Conservation (phyloP, 108 stramenopile genomes). For the Chaetoceros muelleri region DNA sequence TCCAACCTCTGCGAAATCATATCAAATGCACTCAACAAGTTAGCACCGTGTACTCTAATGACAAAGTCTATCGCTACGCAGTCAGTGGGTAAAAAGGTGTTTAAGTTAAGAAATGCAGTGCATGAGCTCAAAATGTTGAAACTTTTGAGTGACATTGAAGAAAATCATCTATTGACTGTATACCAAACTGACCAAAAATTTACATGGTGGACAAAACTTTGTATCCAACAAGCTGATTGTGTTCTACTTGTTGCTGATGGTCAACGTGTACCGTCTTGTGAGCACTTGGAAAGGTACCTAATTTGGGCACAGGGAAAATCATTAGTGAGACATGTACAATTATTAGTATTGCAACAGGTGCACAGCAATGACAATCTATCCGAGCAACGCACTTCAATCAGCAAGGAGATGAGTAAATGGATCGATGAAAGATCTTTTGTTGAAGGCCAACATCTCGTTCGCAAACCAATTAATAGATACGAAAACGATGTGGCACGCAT, state of each 20-base stretch:
- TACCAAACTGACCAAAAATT: constrained; percentile 34
- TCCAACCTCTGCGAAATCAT: constrained; percentile 24
- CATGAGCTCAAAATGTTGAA: constrained; percentile 30
- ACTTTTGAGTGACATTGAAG: constrained; percentile 35
- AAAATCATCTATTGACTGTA: constrained; percentile 35
- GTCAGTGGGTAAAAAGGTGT: constrained; percentile 19
- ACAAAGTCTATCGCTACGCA: constrained; percentile 20
- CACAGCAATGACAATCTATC: neutral
- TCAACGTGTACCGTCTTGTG: constrained; percentile 14
- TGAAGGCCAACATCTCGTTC: constrained; percentile 31
- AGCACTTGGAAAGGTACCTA: constrained; percentile 23
- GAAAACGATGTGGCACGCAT: constrained; percentile 30
- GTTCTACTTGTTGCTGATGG: constrained; percentile 35
- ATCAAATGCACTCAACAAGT: constrained; percentile 9
- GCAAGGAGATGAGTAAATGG: constrained; percentile 40
- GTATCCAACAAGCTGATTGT: constrained; percentile 35
- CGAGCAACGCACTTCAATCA: constrained; percentile 15
- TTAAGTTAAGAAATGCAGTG: constrained; percentile 17
- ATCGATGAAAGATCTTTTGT: constrained; percentile 33
- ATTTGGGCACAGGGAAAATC: constrained; percentile 27
- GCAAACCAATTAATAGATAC: constrained; percentile 22
- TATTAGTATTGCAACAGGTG: constrained; percentile 22
- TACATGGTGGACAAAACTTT: constrained; percentile 41
- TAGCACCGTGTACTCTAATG: constrained; percentile 36
- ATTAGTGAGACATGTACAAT: constrained; percentile 30